Conservation (phyloP, 2,329 filamentous ascomycete species). For the Colletotrichum phormii region DNA sequence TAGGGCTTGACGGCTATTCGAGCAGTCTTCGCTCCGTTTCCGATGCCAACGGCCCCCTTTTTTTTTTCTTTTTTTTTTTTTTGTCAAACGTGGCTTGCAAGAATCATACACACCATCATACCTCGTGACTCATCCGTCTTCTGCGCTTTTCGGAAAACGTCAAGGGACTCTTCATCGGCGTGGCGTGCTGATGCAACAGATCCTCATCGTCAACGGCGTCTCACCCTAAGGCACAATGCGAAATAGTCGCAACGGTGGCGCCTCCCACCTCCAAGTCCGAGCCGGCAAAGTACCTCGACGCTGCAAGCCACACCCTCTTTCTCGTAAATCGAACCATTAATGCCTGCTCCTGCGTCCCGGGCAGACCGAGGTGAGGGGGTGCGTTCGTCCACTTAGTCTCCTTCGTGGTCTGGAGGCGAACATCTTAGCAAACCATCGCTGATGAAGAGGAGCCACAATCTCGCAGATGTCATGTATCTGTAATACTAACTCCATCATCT, state of each 20-base stretch:
- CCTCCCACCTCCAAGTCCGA: constrained; percentile 14
- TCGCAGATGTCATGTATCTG: neutral
- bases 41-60: neutral
- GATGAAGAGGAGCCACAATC: neutral
- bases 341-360: constrained; percentile 12
- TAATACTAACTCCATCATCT: neutral
- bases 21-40: neutral
- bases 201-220: constrained; percentile 29
- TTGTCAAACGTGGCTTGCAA: neutral
- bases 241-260: constrained; percentile 29
- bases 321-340: constrained; percentile 34
- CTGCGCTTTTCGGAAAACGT: neutral
- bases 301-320: constrained; percentile 6
- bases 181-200: constrained; percentile 23
- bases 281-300: neutral
- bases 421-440: neutral
- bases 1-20: neutral
- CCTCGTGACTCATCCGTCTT: neutral
- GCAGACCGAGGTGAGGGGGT: constrained; percentile 21
- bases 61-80: no score
- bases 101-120: constrained; percentile 1
- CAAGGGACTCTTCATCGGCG: constrained; percentile 25
- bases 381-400: neutral
- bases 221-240: constrained; percentile 1
- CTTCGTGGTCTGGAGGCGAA: neutral